Base-by-base conservation (phyloP, 768 basidiomycete species). In the Collybiopsis confluens region DNA sequence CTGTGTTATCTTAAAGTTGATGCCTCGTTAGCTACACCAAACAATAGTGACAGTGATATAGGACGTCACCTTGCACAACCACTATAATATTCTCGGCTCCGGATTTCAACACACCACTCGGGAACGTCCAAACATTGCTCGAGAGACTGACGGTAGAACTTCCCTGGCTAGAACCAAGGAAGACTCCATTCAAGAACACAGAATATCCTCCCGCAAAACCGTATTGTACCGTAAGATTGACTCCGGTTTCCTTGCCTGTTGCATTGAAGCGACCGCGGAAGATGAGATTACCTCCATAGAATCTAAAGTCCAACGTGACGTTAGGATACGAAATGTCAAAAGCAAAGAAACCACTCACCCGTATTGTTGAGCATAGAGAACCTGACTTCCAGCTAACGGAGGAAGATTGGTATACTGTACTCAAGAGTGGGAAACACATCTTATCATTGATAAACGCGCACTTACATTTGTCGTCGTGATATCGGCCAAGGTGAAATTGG, bases 1-100 rank as follows among this genome's bases (percentile, higher is more conserved):
- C 78, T 67, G 73, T 79, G 62, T 80, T 74, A 62, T 80, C 78
- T 78, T n/a, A n/a, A n/a, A n/a, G n/a, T n/a, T n/a, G n/a, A 16
- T 0, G 36, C 20, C n/a, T 2, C 11, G 16, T 50, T 10, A 41
- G 37, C 38, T 18, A 35, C 6, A 27, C 33, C n/a, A 18, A 24
- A 24, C 23, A 54, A 33, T 27, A 36, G 18, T 13, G 10, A 56
- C 59, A n/a, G n/a, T n/a, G n/a, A n/a, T n/a, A n/a, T n/a, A n/a
- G n/a, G n/a, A n/a, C n/a, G n/a, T n/a, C 37, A 64, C 68, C 70
- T 63, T 69, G 68, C 36, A 72, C 53, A n/a, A 64, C 61, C 33
- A 73, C 69, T 26, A 75, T 69, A 10, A 79, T 71, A 58, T 80
- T 80, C 53, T 74, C 70, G n/a, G 61, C 55, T 9, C 64, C 69